phyloP scores from a whole-genome alignment of 2,329 filamentous ascomycete species.

The Trichophaea hybrida region DNA sequence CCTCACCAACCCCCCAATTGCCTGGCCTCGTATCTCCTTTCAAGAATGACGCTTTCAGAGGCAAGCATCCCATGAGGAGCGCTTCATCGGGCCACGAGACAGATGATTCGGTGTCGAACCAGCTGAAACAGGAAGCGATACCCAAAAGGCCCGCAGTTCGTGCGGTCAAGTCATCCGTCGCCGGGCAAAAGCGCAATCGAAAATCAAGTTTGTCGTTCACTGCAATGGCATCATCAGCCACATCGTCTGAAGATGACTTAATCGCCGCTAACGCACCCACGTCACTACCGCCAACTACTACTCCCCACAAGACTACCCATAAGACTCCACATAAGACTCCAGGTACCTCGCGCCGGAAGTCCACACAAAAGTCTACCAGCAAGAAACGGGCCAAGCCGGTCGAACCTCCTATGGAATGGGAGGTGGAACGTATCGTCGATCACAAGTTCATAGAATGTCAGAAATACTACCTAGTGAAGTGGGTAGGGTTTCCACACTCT shows the following conservation, averaged over 20 bases:
- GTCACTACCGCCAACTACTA: neutral
- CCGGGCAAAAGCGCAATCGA: neutral
- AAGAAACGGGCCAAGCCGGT: neutral
- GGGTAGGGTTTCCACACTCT: constrained; percentile 8
- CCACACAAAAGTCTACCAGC: neutral
- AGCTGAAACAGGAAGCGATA: neutral
- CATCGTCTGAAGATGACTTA: neutral
- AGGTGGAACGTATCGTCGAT: neutral
- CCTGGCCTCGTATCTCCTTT: neutral
- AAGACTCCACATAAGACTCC: neutral
- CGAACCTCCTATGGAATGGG: neutral
- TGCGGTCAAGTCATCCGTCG: neutral
- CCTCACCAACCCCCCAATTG: neutral
- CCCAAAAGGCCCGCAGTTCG: neutral
- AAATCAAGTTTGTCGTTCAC: neutral
- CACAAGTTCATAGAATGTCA: neutral
- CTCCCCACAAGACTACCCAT: neutral
- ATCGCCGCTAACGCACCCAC: neutral
- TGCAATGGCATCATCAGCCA: neutral
- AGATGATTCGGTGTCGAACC: neutral
- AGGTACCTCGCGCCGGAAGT: neutral
- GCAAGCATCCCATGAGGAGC: neutral
- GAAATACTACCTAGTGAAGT: constrained; percentile 16
- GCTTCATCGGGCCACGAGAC: neutral
- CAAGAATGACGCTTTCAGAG: neutral